Base-by-base conservation (phyloP, 2,329 filamentous ascomycete species). In the Pseudocercospora cruenta region DNA sequence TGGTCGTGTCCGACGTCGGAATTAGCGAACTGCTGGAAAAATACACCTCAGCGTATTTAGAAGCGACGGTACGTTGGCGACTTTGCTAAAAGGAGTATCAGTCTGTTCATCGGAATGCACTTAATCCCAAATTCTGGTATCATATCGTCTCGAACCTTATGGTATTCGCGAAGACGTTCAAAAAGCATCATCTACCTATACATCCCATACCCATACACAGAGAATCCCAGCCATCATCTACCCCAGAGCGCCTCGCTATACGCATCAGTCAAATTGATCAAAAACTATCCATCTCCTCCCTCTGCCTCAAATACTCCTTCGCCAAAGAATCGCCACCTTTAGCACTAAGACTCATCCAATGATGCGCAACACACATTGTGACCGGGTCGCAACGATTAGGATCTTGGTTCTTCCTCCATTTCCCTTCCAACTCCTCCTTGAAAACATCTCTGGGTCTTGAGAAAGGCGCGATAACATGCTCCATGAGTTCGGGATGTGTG, bases 341-440 rank as follows among this genome's bases (percentile, higher is more conserved):
- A 72, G 92, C 91, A 43, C 92, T 93, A 70, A 92, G 84, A 81
- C 94, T 92, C 93, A 98, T 97, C 94, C 94, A 98, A 82, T 98
- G 94, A 79, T 96, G 89, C 9, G 94, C 94, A 64, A 97, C 88
- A 74, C 94, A 97, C 91, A 98, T 95, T 49, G 93, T 88, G 62
- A 90, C 90, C 1, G 92, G 92, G 77, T 97, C 93, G 66, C 90
- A 93, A 71, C 92, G 84, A 62, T 83, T 79, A 16, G 85, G 83
- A 73, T 90, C 87, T 61, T 86, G 82, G 47, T 86, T 86, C 69
- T 83, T 83, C 68, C 83, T 81, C 76, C 86, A 82, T 63, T 80
- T 78, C 65, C 91, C 91, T 85, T 96, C 92, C 72, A 95, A 88
- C 63, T 93, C 88, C 72, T 91, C 90, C 80, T 94, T 95, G 82